phyloP scores from a whole-genome alignment of 2,329 filamentous ascomycete genomes.

The Paracorniculantispora psalliotae region DNA sequence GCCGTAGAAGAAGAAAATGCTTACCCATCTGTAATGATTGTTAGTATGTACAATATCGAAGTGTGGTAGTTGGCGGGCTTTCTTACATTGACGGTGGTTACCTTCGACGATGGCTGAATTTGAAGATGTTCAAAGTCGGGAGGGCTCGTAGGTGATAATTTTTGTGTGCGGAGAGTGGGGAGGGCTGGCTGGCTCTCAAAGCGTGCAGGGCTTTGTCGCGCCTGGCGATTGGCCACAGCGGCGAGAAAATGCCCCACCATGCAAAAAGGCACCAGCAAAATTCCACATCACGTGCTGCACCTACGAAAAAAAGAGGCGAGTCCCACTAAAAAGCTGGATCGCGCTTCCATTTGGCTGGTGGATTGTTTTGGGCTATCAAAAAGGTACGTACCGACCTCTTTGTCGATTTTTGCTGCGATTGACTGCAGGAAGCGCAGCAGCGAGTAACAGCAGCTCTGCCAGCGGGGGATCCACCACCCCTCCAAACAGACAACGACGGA shows the following conservation, averaged over 20 bases:
- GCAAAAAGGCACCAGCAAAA: conserved; percentile 18
- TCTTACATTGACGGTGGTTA: conserved; percentile 47
- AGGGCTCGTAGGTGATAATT: conserved; percentile 33
- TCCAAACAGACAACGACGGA: conserved; percentile 6
- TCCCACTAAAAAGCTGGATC: not conserved
- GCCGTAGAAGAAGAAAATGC: conserved; percentile 25
- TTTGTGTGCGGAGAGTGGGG: conserved; percentile 39
- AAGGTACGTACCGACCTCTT: conserved; percentile 1
- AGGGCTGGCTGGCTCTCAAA: conserved; percentile 30
- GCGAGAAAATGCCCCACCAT: not conserved
- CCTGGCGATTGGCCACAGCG: conserved; percentile 28
- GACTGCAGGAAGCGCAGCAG: not conserved
- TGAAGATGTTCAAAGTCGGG: conserved; percentile 35
- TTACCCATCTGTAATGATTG: conserved; percentile 55
- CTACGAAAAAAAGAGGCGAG: not conserved
- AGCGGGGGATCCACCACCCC: conserved; percentile 9
- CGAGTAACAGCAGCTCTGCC: not conserved
- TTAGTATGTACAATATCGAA: conserved; percentile 30
- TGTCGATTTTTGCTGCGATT: not conserved
- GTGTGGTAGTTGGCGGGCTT: conserved; percentile 20
- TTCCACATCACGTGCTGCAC: conserved; percentile 1
- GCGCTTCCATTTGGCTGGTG: not conserved
- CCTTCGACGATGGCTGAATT: conserved; percentile 40
- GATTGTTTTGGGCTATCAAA: not conserved
- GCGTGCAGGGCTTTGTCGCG: conserved; percentile 33